phyloP scores from a whole-genome alignment of 164 flowering plant genomes.

The Vitis cinerea region DNA sequence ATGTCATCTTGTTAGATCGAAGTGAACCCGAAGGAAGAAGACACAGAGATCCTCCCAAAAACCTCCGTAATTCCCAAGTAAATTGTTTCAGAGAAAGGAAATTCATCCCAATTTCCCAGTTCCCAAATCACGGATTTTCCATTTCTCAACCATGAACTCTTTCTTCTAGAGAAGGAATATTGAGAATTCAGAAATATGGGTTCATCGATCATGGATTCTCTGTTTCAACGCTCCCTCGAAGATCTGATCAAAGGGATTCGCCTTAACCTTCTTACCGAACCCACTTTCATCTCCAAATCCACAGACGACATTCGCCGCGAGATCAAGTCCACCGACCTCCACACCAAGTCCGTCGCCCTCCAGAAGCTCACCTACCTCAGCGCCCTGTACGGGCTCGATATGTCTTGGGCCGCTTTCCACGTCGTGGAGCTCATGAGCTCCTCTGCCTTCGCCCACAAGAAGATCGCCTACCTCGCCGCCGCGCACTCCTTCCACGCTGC shows the following conservation, averaged over 20 bases:
- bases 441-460: slow-evolving; percentile 54
- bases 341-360: slow-evolving; percentile 74
- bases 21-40: no score
- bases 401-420: slow-evolving; percentile 85
- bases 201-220: slow-evolving; percentile 75
- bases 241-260: slow-evolving; percentile 86
- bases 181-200: slow-evolving; percentile 31
- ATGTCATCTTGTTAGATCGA: no score
- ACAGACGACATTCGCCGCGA: slow-evolving; percentile 77
- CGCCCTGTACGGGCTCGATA: slow-evolving; percentile 60
- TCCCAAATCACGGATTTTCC: no score
- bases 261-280: slow-evolving; percentile 41
- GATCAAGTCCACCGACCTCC: slow-evolving; percentile 76
- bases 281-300: slow-evolving; percentile 59
- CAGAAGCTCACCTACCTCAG: slow-evolving; percentile 77
- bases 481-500: slow-evolving; percentile 61
- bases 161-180: no score
- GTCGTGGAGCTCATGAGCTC: slow-evolving; percentile 74
- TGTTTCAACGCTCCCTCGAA: slow-evolving; percentile 79
- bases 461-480: slow-evolving; percentile 71
- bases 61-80: no score
- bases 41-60: no score
- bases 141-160: no score
- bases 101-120: no score
- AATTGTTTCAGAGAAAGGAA: no score